Evolutionary conservation across 2,329 filamentous ascomycete genomes (phyloP).

Genomic region (Fusarium drepaniforme): DNA sequence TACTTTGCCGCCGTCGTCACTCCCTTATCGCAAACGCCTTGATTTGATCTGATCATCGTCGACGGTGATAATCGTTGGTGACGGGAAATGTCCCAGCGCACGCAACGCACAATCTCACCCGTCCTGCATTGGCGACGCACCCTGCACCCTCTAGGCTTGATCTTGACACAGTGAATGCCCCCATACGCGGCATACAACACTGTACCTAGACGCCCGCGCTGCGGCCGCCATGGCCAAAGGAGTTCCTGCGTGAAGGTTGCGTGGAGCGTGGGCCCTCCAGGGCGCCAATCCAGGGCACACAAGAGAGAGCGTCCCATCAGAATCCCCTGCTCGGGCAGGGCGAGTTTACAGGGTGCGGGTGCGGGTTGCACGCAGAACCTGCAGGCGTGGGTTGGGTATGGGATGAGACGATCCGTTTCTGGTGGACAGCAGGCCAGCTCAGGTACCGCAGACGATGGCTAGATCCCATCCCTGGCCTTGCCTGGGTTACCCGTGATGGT

Average conservation of each 20-base stretch:
- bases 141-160: background rate
- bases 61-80: constrained; percentile 15
- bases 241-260: constrained; percentile 42
- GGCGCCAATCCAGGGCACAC: constrained; percentile 22
- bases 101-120: constrained; percentile 9
- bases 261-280: constrained; percentile 33
- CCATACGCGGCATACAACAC: background rate
- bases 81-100: constrained; percentile 6
- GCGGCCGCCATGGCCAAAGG: constrained; percentile 23
- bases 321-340: constrained; percentile 25
- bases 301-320: background rate
- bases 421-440: constrained; percentile 3
- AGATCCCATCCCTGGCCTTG: background rate
- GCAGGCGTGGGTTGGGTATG: constrained; percentile 30
- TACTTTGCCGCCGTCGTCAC: constrained; percentile 38
- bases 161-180: background rate
- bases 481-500: background rate
- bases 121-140: constrained; percentile 6
- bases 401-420: constrained; percentile 18
- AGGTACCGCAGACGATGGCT: constrained; percentile 8
- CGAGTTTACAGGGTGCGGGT: constrained; percentile 19
- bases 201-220: constrained; percentile 27
- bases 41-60: background rate
- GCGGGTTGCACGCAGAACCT: constrained; percentile 14
- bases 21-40: constrained; percentile 23